A percentile compares a stretch with the other conserved stretches of the same genome.
These are phyloP conservation scores for Aspergillus unguis DNA, from an alignment of 2,329 filamentous ascomycete genomes.

Conservation along the genomic window DNA sequence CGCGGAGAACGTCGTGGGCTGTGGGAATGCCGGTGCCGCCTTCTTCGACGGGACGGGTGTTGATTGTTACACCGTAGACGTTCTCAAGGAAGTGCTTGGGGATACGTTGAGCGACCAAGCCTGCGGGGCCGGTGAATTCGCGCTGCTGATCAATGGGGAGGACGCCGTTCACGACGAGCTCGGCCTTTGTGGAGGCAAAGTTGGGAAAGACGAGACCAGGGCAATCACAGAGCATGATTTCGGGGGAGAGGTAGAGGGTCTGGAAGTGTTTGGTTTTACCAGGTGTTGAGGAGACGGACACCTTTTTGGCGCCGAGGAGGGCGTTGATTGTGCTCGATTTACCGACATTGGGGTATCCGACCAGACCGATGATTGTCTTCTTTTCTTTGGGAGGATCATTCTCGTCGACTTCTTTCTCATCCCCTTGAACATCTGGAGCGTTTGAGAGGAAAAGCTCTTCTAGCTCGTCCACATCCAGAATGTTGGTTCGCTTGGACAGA, in stretches of 20 bases:
- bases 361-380: slow-evolving; percentile 86
- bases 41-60: slow-evolving; percentile 77
- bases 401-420: slow-evolving; percentile 43
- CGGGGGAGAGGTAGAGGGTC: slow-evolving; percentile 88
- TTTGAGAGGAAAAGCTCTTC: slow-evolving; percentile 83
- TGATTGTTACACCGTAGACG: slow-evolving; percentile 88
- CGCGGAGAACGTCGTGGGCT: slow-evolving; percentile 75
- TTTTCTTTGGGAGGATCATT: slow-evolving; percentile 43
- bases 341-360: slow-evolving; percentile 97
- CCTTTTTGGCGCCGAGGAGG: slow-evolving; percentile 96
- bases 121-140: slow-evolving; percentile 83
- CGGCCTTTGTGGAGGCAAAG: slow-evolving; percentile 93
- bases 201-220: slow-evolving; percentile 98
- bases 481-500: slow-evolving; percentile 60
- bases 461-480: slow-evolving; percentile 87
- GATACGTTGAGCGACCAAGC: slow-evolving; percentile 77
- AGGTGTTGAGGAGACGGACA: slow-evolving; percentile 93
- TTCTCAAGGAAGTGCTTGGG: slow-evolving; percentile 87
- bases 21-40: slow-evolving; percentile 86
- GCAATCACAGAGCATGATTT: slow-evolving; percentile 92
- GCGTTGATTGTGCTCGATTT: slow-evolving; percentile 99
- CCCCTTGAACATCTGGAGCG: slow-evolving; percentile 54
- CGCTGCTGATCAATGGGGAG: slow-evolving; percentile 94
- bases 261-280: slow-evolving; percentile 99
- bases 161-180: slow-evolving; percentile 91